Conservation (phyloP, 2,329 filamentous ascomycete genomes). For the Ophiocordyceps camponoti-saundersi region DNA sequence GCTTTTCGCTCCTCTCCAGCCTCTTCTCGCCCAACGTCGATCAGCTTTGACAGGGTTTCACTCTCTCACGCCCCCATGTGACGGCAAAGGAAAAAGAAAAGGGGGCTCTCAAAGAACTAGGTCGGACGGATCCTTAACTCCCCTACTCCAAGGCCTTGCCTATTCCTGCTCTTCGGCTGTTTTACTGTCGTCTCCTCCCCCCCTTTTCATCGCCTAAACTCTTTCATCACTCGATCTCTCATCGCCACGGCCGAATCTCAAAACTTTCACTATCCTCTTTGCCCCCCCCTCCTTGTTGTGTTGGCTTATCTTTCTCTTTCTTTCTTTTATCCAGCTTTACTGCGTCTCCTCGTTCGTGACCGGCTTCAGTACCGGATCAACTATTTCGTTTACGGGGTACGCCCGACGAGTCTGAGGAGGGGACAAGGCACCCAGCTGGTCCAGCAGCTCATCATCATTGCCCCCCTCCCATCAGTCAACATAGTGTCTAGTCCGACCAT, state of each 20-base stretch:
- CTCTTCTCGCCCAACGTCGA: background rate
- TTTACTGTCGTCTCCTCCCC: background rate
- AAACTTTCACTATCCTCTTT: background rate
- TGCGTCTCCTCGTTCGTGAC: background rate
- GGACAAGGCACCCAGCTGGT: background rate
- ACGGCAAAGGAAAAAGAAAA: background rate
- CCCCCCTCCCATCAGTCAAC: background rate
- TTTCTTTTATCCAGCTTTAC: background rate
- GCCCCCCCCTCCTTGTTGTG: background rate
- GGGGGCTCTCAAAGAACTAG: background rate
- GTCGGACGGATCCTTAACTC: constrained; percentile 1
- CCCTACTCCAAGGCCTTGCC: background rate
- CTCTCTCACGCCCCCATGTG: background rate
- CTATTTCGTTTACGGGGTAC: background rate
- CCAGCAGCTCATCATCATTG: background rate
- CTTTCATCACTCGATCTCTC: background rate
- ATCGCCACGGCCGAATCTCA: background rate
- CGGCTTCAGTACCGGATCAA: background rate
- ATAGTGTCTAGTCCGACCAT: background rate
- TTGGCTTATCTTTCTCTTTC: background rate
- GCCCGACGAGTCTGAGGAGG: background rate
- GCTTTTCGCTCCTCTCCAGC: background rate
- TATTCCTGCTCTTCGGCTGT: background rate
- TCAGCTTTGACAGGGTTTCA: background rate
- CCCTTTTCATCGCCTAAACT: background rate